Evolutionary conservation across 1,284 basidiomycete species (phyloP).

Genomic region (Microstroma glucosiphilum): DNA sequence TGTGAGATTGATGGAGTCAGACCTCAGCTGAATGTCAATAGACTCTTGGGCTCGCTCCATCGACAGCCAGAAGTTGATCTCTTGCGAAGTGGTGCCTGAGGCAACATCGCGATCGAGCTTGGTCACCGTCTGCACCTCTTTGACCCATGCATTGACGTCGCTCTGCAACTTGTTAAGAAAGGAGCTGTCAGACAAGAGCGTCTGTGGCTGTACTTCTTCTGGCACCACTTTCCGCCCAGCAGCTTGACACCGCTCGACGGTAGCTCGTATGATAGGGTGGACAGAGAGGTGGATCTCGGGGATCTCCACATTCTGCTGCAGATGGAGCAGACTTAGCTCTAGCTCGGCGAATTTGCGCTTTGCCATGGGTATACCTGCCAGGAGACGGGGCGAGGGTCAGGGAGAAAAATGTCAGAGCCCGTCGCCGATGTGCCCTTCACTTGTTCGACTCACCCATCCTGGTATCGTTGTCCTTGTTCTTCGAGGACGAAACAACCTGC

Average conservation of each 20-base stretch:
- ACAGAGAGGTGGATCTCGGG: constrained; percentile 90
- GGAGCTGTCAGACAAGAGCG: constrained; percentile 72
- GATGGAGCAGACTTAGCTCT: constrained; percentile 86
- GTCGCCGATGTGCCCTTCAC: not conserved
- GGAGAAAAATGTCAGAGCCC: not conserved
- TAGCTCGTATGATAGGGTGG: constrained; percentile 79
- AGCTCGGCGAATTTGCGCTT: constrained; percentile 99
- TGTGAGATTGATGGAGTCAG: constrained; percentile 82
- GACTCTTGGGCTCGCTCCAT: constrained; percentile 86
- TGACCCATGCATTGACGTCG: constrained; percentile 97
- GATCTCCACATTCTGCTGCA: constrained; percentile 98
- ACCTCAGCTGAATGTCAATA: constrained; percentile 83
- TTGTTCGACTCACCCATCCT: constrained; percentile 64
- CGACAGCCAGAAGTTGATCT: constrained; percentile 97
- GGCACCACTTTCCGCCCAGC: constrained; percentile 64
- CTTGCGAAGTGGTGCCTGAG: constrained; percentile 91
- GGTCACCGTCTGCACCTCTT: constrained; percentile 92
- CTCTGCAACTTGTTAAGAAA: constrained; percentile 91
- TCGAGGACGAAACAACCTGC: constrained; percentile 16
- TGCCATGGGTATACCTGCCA: constrained; percentile 82
- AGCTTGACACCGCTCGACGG: constrained; percentile 60
- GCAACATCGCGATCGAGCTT: constrained; percentile 84
- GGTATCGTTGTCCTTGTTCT: constrained; percentile 52
- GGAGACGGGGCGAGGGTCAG: constrained; percentile 5
- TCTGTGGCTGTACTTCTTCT: constrained; percentile 64